Evolutionary conservation across 1,284 basidiomycete genomes (phyloP), one percentile per base, ranked within the genome.

Genomic region (Ceratobasidium sp.): DNA sequence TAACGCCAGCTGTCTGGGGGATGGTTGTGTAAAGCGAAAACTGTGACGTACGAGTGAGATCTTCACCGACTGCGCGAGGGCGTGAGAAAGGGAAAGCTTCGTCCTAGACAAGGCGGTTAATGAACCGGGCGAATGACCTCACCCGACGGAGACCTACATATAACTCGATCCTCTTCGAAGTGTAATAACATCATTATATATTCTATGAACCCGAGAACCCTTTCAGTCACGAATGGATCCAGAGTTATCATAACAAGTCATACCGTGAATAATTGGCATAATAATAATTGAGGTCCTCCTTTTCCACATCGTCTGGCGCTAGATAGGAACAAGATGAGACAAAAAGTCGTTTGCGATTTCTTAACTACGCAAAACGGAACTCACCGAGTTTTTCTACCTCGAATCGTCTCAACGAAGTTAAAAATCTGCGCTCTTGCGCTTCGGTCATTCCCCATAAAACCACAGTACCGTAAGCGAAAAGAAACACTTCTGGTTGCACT

Each of bases 391-490:
- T 91, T 74, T 97, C 96, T 27, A 95, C 86, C 78, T 97, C 96
- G 77, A 96, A 98, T 34, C 91, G 89, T 79, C 77, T 95, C 91
- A 98, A 84, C 35, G 92, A 94, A 43, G 90, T 88, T 70, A 96
- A 79, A 75, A 98, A 94, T 2, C 93, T 83, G 77, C 88, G 92
- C 80, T 98, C 95, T 77, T 98, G 93, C 8, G 86, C 82, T 76
- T 96, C 90, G 12, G 93, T 91, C 95, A 98, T 98, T 29, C 95
- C 95, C 96, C 95, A 98, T 64, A 97, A 92, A 25, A 98, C 95
- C 38, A 97, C 91, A 22, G 79, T 80, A 20, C 95, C 95, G 78
- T 97, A 98, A 73, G 91, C 87, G 80, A 98, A 98, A 73, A 97
- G 81, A 79, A 96, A 98, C 70, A 96, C 90, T 78, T 96, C 94